Base-by-base conservation (phyloP, 225 moss, liverwort and hornwort species). In the Climacium dendroides region DNA sequence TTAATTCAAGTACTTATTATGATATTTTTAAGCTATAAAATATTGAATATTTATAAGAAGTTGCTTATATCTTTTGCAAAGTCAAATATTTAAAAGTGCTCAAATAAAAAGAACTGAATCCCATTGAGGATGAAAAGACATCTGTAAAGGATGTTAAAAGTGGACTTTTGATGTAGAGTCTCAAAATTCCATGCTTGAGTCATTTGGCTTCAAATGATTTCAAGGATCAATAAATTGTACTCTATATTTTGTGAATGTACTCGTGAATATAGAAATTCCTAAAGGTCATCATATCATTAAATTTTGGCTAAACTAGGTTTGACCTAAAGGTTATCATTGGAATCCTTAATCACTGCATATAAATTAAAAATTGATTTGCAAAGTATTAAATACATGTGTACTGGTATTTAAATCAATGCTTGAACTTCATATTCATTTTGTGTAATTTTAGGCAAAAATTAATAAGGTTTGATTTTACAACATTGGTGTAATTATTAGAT, bases 191-290 rank as follows among this genome's bases (percentile, higher is more conserved):
- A 20, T 22, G 2, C 18, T 29, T 29, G 1, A 45, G 6, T 5
- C 37, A 37, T 67, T 67, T 67, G 6, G 3, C 41, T 43, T 71
- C 28, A 28, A 50, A 50, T 34, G 8, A 50, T 74, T 0, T 4
- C 0, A 20, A 22, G 0, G 7, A 34, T 10, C 4, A 5, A 0
- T 52, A 5, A 34, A 52, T 22, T 22, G 2, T 1, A 35, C 0
- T 20, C 3, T 52, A 35, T 23, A 52, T 35, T 34, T 1, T n/a
- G n/a, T n/a, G n/a, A n/a, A n/a, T n/a, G n/a, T n/a, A n/a, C n/a
- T n/a, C n/a, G 1, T 50, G 0, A 50, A 19, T 32, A 50, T 20
- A 20, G 3, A 52, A 34, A 75, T 52, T 1, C 5, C 5, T 9
- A 8, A 35, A 75, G 8, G 2, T 22, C 3, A 13, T 52, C 22